Evolutionary conservation across 306 rosid species (phyloP), one percentile per base, ranked within the genome.

Genomic region (Heteromeles arbutifolia): DNA sequence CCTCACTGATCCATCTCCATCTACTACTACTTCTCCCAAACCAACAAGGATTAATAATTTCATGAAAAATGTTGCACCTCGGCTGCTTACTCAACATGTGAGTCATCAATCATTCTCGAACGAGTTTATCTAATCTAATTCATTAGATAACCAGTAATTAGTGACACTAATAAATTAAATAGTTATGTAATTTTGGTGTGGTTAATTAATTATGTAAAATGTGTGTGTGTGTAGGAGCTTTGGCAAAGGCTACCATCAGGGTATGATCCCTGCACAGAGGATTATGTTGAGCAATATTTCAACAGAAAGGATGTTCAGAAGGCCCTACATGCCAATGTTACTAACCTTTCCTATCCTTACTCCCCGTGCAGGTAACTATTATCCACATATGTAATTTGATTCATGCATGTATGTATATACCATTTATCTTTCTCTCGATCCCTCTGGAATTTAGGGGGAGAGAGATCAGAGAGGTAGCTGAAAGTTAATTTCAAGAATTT

Each of bases 281-380:
- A 78, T 44, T 82, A 86, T 11, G 79, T 82, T 8, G 73, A 70
- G 37, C 79, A 75, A 61, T 90, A 67, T 59, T 90, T 87, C 81
- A 90, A 90, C 71, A 83, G 88, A 79, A 58, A 65, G 77, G 92
- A 90, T 63, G 90, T 87, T 73, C 95, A 87, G 74, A 72, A 14
- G 76, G 92, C 95, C 53, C 79, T 90, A 13, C 90, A 86, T 82
- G 92, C 95, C 75, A 87, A 87, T 69, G 65, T 81, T 62, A 89
- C 94, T 34, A 54, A 69, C 8, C 82, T 89, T 26, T 34, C 88
- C 5, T 87, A 89, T 75, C 87, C 90, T 39, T 89, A 85, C 69
- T 34, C 82, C 18, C 67, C 82, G 14, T 89, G 94, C 94, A 87
- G 94, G 91, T 88, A 80, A 48, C 54, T 50, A 5, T 48, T 5